These are phyloP conservation scores for Pleurotus platypus DNA, from an alignment of 768 basidiomycete species.

Conservation along the genomic window DNA sequence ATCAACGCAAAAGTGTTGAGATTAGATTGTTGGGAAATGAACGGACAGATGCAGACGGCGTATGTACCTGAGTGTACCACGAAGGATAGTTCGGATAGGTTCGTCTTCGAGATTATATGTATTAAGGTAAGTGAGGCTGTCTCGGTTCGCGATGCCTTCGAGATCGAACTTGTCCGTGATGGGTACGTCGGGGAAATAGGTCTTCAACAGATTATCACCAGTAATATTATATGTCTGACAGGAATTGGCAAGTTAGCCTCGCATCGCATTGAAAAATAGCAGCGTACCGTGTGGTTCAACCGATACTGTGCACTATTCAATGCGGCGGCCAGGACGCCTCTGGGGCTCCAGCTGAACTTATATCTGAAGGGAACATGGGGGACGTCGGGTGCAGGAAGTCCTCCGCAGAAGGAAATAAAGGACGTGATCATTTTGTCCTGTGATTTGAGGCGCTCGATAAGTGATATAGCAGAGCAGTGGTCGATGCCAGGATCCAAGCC, in stretches of 20 bases:
- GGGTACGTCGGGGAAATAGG: conserved; percentile 64
- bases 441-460: conserved; percentile 49
- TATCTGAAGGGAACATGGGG: conserved; percentile 72
- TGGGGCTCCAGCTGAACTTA: conserved; percentile 92
- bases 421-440: conserved; percentile 57
- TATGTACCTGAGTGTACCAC: conserved; percentile 77
- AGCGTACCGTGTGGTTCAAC: conserved; percentile 51
- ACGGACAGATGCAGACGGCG: neutral
- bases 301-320: conserved; percentile 68
- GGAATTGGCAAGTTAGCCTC: neutral
- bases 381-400: conserved; percentile 77
- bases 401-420: conserved; percentile 91
- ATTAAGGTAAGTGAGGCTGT: conserved; percentile 68
- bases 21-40: neutral
- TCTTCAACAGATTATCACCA: conserved; percentile 50
- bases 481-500: conserved; percentile 89
- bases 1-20: neutral
- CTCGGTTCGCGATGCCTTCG: conserved; percentile 85
- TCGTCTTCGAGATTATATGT: conserved; percentile 55
- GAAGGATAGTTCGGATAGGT: conserved; percentile 60
- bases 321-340: conserved; percentile 81
- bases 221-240: conserved; percentile 44
- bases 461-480: conserved; percentile 78
- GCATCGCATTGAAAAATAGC: neutral
- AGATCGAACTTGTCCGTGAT: conserved; percentile 58